Conservation (phyloP, 495 filamentous ascomycete genomes). For the Darksidea phi region DNA sequence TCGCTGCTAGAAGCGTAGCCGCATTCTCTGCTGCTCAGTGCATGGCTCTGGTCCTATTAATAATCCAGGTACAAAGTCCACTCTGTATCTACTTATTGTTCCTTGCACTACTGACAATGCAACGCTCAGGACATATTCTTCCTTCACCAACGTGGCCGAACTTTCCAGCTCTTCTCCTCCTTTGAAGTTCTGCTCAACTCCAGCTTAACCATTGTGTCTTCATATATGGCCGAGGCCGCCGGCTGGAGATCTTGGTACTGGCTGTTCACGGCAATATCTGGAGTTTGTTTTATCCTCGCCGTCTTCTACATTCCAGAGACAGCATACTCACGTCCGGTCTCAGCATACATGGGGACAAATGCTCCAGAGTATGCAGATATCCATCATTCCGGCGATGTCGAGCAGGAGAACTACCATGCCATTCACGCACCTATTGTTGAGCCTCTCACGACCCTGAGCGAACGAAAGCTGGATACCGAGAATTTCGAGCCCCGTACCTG, state of each 20-base stretch:
- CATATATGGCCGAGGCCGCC: slow-evolving; percentile 44
- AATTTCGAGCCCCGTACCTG: slow-evolving; percentile 18
- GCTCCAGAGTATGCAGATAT: not conserved
- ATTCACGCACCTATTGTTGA: too few species aligned
- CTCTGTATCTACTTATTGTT: slow-evolving; percentile 12
- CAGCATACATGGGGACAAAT: slow-evolving; percentile 11
- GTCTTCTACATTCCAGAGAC: slow-evolving; percentile 26
- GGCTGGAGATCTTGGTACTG: slow-evolving; percentile 45
- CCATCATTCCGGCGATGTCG: not conserved
- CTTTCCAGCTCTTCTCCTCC: slow-evolving; percentile 42
- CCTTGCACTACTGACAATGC: not conserved
- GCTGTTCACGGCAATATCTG: slow-evolving; percentile 39
- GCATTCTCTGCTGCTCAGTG: slow-evolving; percentile 43
- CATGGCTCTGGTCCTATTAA: slow-evolving; percentile 45
- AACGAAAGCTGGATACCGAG: slow-evolving; percentile 17
- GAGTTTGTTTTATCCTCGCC: slow-evolving; percentile 11
- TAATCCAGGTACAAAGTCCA: slow-evolving; percentile 44
- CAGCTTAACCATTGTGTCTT: slow-evolving; percentile 41
- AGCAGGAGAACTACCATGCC: too few species aligned
- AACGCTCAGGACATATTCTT: slow-evolving; percentile 43
- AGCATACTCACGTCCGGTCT: slow-evolving; percentile 14
- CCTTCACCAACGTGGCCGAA: slow-evolving; percentile 43
- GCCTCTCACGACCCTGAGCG: not conserved
- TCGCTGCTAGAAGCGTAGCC: slow-evolving; percentile 40
- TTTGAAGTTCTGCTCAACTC: slow-evolving; percentile 41